A percentile compares a stretch with the other conserved stretches of the same genome.
These are phyloP conservation scores for Dendrobium nobile DNA, from an alignment of 106 monocot species.

Conservation along the genomic window DNA sequence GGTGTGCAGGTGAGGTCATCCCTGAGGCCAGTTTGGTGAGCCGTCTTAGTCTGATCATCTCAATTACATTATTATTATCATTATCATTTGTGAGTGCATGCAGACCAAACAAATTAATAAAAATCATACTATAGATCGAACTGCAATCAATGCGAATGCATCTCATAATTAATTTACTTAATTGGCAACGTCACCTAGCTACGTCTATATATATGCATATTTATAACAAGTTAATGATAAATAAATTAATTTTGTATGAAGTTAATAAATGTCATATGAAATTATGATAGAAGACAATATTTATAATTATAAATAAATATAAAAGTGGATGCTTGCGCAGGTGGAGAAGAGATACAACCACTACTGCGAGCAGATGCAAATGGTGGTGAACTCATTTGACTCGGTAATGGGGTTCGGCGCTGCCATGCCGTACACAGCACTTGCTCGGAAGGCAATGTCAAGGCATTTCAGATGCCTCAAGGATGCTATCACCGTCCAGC, in stretches of 20 bases:
- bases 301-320: too few relatives aligned
- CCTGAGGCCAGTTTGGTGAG: background rate
- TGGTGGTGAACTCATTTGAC: constrained; percentile 97
- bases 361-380: constrained; percentile 96
- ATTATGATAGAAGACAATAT: too few relatives aligned
- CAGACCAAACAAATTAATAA: background rate
- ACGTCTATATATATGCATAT: too few relatives aligned
- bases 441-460: constrained; percentile 97
- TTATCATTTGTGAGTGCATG: background rate
- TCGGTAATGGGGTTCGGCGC: constrained; percentile 87
- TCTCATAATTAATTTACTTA: too few relatives aligned
- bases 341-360: constrained; percentile 92
- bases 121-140: too few relatives aligned
- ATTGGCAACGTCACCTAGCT: too few relatives aligned
- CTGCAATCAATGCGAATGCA: too few relatives aligned
- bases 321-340: constrained; percentile 18
- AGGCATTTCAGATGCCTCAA: constrained; percentile 94
- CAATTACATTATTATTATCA: background rate
- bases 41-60: background rate
- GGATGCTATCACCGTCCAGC: constrained; percentile 60
- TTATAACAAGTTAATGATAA: too few relatives aligned
- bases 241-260: too few relatives aligned
- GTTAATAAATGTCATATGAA: too few relatives aligned
- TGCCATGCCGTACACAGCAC: constrained; percentile 83
- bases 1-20: too few relatives aligned